Evolutionary conservation across 352 stramenopile genomes (phyloP).

Genomic region (Phytophthora syringae): DNA sequence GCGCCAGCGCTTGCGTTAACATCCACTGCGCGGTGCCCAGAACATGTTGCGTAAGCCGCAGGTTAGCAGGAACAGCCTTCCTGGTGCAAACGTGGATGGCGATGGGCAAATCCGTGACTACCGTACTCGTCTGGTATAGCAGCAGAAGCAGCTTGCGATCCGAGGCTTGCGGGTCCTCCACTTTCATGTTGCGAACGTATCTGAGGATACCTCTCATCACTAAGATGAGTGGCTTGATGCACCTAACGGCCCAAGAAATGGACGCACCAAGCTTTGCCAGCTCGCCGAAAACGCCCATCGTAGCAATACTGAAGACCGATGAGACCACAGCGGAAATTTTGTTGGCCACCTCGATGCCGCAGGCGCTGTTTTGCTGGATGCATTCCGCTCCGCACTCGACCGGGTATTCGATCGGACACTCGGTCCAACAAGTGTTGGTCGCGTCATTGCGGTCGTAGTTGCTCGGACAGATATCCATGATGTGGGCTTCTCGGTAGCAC

Average conservation of each 20-base stretch:
- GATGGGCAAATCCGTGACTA: slow-evolving; percentile 38
- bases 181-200: slow-evolving; percentile 38
- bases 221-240: slow-evolving; percentile 30
- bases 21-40: slow-evolving; percentile 32
- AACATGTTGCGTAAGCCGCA: slow-evolving; percentile 27
- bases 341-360: slow-evolving; percentile 45
- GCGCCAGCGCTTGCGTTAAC: slow-evolving; percentile 23
- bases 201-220: slow-evolving; percentile 33
- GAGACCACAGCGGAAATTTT: slow-evolving; percentile 49
- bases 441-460: slow-evolving; percentile 58
- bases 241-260: slow-evolving; percentile 29
- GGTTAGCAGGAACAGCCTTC: slow-evolving; percentile 23
- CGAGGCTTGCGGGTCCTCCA: slow-evolving; percentile 29
- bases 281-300: slow-evolving; percentile 46
- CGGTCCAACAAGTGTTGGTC: slow-evolving; percentile 58
- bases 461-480: slow-evolving; percentile 40
- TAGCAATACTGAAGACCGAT: slow-evolving; percentile 43
- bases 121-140: slow-evolving; percentile 34
- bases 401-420: slow-evolving; percentile 64
- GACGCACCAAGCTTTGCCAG: slow-evolving; percentile 34
- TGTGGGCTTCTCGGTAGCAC: slow-evolving; percentile 42
- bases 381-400: slow-evolving; percentile 65
- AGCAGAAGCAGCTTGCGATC: slow-evolving; percentile 26
- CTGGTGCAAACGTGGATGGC: slow-evolving; percentile 34
- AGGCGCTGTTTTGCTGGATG: slow-evolving; percentile 47